A percentile compares a stretch with the other conserved stretches of the same genome.
Conservation (phyloP, 495 filamentous ascomycete species). For the Neurospora sp. region DNA sequence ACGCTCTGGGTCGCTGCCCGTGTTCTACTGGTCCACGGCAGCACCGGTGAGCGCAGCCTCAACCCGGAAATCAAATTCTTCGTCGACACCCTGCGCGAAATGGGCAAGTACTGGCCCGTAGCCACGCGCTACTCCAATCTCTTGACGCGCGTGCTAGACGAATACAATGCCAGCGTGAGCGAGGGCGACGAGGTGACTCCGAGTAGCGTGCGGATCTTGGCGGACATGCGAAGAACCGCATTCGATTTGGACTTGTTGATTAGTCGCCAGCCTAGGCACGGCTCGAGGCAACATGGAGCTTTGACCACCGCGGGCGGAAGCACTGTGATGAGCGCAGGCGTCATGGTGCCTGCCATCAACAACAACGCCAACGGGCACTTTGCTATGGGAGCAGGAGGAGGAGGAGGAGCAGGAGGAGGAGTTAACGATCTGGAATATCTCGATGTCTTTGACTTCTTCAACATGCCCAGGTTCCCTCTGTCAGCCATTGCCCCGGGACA, state of each 20-base stretch:
- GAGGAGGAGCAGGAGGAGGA: not conserved
- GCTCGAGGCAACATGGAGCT: slow-evolving; percentile 17
- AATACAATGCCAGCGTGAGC: slow-evolving; percentile 67
- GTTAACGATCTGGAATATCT: slow-evolving; percentile 76
- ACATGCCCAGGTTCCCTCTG: slow-evolving; percentile 61
- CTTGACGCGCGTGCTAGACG: slow-evolving; percentile 71
- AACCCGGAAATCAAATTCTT: slow-evolving; percentile 68
- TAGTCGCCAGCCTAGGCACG: slow-evolving; percentile 62
- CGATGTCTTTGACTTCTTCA: slow-evolving; percentile 93
- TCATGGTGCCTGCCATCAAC: not conserved
- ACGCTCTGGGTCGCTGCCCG: slow-evolving; percentile 88
- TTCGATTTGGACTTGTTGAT: slow-evolving; percentile 85
- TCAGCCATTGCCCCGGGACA: slow-evolving; percentile 20
- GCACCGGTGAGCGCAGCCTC: slow-evolving; percentile 72
- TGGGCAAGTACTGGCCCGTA: slow-evolving; percentile 77
- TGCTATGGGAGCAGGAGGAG: not conserved
- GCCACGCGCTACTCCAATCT: slow-evolving; percentile 74
- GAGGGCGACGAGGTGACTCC: slow-evolving; percentile 66
- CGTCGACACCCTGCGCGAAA: slow-evolving; percentile 65
- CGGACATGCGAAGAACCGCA: slow-evolving; percentile 78
- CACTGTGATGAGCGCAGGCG: slow-evolving; percentile 7
- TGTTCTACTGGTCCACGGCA: slow-evolving; percentile 74
- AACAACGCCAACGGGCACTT: not conserved
- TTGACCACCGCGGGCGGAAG: slow-evolving; percentile 17
- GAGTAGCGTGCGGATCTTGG: slow-evolving; percentile 72